Conservation (phyloP, 2,329 filamentous ascomycete species). For the Phaeomoniella chlamydospora region DNA sequence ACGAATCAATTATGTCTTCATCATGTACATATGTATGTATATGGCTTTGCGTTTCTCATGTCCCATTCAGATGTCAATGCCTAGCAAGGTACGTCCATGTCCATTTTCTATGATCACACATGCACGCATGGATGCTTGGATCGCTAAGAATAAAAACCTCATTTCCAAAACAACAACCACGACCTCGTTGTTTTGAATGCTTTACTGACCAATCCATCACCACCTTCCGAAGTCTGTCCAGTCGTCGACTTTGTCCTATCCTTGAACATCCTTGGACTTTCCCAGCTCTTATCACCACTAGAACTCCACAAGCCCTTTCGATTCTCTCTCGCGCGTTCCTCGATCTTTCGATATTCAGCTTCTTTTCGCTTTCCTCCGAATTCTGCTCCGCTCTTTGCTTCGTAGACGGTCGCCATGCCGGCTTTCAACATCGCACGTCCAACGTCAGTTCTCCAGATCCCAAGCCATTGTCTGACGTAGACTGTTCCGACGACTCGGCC, state of each 20-base stretch:
- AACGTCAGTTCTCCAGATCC: conserved; percentile 61
- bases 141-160: too few species aligned
- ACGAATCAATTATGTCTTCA: too few species aligned
- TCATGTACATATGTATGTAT: too few species aligned
- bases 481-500: conserved; percentile 80
- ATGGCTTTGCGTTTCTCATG: too few species aligned
- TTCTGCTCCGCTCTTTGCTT: conserved; percentile 78
- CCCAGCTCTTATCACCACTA: conserved; percentile 44
- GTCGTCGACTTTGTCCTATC: conserved; percentile 31
- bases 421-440: conserved; percentile 76
- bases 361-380: conserved; percentile 58
- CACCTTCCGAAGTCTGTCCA: background rate
- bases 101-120: too few species aligned
- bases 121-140: too few species aligned
- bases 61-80: too few species aligned
- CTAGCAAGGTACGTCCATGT: too few species aligned
- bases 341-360: conserved; percentile 28
- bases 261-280: conserved; percentile 86
- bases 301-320: conserved; percentile 61
- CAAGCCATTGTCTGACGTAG: conserved; percentile 46
- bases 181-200: conserved; percentile 7
- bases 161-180: background rate
- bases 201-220: conserved; percentile 18
- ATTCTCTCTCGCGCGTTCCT: conserved; percentile 45
- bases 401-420: conserved; percentile 82